Base-by-base conservation (phyloP, 768 basidiomycete species). In the Amanita polypyramis region DNA sequence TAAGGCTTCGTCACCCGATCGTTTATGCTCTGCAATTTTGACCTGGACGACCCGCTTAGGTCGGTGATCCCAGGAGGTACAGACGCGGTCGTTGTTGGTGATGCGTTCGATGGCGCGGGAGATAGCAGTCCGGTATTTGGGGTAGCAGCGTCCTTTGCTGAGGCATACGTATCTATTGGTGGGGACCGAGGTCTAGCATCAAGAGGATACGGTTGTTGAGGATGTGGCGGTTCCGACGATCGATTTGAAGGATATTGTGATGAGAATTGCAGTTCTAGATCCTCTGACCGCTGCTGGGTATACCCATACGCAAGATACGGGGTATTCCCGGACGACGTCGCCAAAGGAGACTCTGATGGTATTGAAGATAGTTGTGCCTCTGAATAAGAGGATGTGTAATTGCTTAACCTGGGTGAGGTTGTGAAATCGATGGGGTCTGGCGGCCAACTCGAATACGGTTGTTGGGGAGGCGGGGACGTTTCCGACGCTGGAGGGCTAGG, bases 1-100 rank as follows among this genome's bases (percentile, higher is more conserved):
- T 92, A 95, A 4, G 91, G 86, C 58, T 76, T 72, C 12, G 80
- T 77, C 38, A 82, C 73, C 76, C 80, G 62, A 66, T 79, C 72
- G 70, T 73, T 67, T 70, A 87, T 65, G 68, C 75, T 67, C 69
- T 81, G 73, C 51, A 76, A 58, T 53, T 70, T 65, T 3, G 69
- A 70, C 25, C 61, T 58, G 46, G 59, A 54, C 9, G 66, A 59
- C 27, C 59, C 57, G 5, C 55, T 51, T 40, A 62, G 52, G 11
- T 72, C 74, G 9, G 64, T 51, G 50, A 67, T 59, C 36, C 64
- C 68, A 45, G 64, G 62, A 38, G 63, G 68, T 3, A 66, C 63
- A 32, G 73, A 70, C 45, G 63, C 57, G 37, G 58, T 56, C 39
- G 68, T 65, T 37, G 63, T 67, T 4, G 73, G 74, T 15, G 74